Evolutionary conservation across 2,329 filamentous ascomycete species (phyloP), one percentile per base, ranked within the genome.

Genomic region (Tolypocladium sp.): DNA sequence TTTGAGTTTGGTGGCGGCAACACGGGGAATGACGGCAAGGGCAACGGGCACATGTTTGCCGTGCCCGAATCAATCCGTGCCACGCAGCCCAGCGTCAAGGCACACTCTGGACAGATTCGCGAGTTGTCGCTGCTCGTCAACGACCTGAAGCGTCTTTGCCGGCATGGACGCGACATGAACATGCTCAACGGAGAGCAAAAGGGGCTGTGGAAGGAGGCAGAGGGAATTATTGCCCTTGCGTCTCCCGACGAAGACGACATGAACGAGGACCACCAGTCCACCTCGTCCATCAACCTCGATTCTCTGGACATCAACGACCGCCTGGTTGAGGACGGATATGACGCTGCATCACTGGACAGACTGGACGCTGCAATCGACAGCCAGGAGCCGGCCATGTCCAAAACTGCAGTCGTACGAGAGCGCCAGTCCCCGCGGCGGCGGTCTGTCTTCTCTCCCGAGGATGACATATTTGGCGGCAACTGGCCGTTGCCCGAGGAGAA

Each of bases 141-240:
- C 70, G 90, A 92, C 66, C 76, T 95, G 60, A 94, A 93, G 75
- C 85, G 89, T 60, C 77, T 94, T 17, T 87, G 87, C 61, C 80
- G 87, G 15, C 84, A 89, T 44, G 90, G 87, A 7, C 82, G 84
- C 22, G 82, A 87, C 52, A 82, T 91, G 68, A 80, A 85, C 46
- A 81, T 93, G 68, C 72, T 84, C 0, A 75, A 82, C 60, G 88
- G 88, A 8, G 69, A 80, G 7, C 80, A 85, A 27, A 79, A 80
- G 15, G 75, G 77, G 15, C 77, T 90, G 54, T 95, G 90, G 89
- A 84, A 86, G 66, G 90, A 94, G 70, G 90, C 91, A 1, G 89
- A 94, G 70, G 90, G 89, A 17, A 92, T 95, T 73, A 94, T 95
- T 69, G 88, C 90, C 40, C 77, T 95, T n/a, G 91, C 90, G 53